Conservation (phyloP, 1,284 basidiomycete genomes). For the Sporisorium scitamineum region DNA sequence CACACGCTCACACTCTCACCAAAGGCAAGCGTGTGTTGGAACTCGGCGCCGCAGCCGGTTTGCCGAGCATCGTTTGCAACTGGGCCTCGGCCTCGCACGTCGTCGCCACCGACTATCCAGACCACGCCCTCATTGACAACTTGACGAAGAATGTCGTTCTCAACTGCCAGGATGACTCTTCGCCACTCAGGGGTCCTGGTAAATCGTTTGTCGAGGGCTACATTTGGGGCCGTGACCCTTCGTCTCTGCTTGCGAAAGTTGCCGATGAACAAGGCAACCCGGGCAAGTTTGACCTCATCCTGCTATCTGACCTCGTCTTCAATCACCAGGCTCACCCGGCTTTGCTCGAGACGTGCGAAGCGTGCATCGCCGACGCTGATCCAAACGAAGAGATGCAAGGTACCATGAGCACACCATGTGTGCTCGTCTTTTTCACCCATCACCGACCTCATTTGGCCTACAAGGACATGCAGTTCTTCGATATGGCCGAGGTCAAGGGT, state of each 20-base stretch:
- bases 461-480: conserved; percentile 86
- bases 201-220: conserved; percentile 75
- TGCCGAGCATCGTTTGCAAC: conserved; percentile 74
- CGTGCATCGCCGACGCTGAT: conserved; percentile 65
- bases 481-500: conserved; percentile 76
- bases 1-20: conserved; percentile 71
- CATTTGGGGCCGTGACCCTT: conserved; percentile 84
- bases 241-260: conserved; percentile 73
- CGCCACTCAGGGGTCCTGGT: conserved; percentile 33
- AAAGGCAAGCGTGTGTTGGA: conserved; percentile 77
- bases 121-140: conserved; percentile 82
- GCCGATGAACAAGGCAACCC: conserved; percentile 37
- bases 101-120: conserved; percentile 92
- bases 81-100: conserved; percentile 72
- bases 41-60: conserved; percentile 89
- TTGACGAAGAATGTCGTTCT: conserved; percentile 77
- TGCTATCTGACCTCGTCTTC: conserved; percentile 91
- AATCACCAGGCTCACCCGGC: conserved; percentile 82
- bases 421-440: conserved; percentile 92
- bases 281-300: conserved; percentile 79
- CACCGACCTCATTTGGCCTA: conserved; percentile 85
- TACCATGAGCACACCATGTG: conserved; percentile 70
- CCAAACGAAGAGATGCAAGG: conserved; percentile 19
- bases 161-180: conserved; percentile 73
- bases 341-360: conserved; percentile 81